Base-by-base conservation (phyloP, 2,329 filamentous ascomycete species). In the Westerdykella sp. region DNA sequence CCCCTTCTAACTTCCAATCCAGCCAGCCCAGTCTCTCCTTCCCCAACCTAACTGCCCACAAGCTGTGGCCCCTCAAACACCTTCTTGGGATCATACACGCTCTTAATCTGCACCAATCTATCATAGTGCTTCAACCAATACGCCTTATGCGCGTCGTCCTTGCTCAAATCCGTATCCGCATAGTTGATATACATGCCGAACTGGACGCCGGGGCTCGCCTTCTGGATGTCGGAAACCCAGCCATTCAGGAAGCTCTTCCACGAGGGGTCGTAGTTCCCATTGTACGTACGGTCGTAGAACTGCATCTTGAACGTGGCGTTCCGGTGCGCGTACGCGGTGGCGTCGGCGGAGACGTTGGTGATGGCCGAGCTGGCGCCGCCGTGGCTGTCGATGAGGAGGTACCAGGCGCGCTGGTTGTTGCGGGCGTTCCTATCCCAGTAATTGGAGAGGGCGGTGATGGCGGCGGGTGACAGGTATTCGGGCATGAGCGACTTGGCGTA, bases 101-200 rank as follows among this genome's bases (percentile, higher is more conserved):
- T 48, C 56, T 69, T 68, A 1, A 69, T 51, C 32, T 48, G 41
- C 21, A 57, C 55, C 49, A 68, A 46, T 42, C 49, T 57, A 7
- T 50, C 43, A 41, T 60, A 68, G 14, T 66, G 55, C 1, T 49
- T 49, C 5, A 67, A 56, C 54, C 69, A 76, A 55, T 76, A 76
- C 44, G 67, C 59, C 23, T 65, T 49, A 50, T 73, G 68, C 4
- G 73, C 73, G 28, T 66, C 63, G 1, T 63, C 60, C 25, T 63
- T 62, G 38, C 62, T 64, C 50, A 76, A 56, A 32, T 61, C 66
- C 7, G 72, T 65, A 56, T 77, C 74, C 14, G 71, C 68, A 48
- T 76, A 77, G 57, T 76, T 76, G 52, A 71, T 68, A 51, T 76
- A 77, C 60, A 70, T 70, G 15, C 69, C 71, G 60, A 65, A 71